Conservation (phyloP, 2,329 filamentous ascomycete species). For the Colletotrichum lupini region DNA sequence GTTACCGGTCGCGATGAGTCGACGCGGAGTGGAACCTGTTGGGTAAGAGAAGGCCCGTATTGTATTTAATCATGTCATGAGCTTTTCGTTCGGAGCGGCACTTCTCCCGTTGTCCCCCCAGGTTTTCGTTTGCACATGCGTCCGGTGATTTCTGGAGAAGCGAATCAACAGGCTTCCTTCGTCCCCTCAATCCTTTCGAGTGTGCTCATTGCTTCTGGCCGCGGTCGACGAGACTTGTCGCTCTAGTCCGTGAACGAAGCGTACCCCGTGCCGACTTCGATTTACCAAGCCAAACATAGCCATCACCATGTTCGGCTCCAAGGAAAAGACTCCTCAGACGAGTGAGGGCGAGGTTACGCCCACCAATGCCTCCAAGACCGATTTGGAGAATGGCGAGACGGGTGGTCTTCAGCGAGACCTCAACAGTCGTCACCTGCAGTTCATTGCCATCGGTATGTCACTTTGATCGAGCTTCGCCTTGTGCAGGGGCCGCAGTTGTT, state of each 20-base stretch:
- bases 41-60: slow-evolving; percentile 24
- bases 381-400: slow-evolving; percentile 50
- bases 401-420: slow-evolving; percentile 51
- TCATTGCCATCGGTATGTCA: slow-evolving; percentile 57
- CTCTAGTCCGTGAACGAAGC: slow-evolving; percentile 14
- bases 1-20: slow-evolving; percentile 32
- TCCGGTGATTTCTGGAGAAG: slow-evolving; percentile 29
- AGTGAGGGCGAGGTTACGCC: slow-evolving; percentile 32
- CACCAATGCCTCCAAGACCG: slow-evolving; percentile 39
- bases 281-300: not conserved
- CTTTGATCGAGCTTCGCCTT: not conserved
- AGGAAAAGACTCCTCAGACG: slow-evolving; percentile 29
- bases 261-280: not conserved
- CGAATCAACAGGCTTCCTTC: slow-evolving; percentile 21
- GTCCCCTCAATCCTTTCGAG: slow-evolving; percentile 10
- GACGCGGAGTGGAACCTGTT: slow-evolving; percentile 31
- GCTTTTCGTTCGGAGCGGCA: slow-evolving; percentile 13
- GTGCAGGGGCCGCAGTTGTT: not conserved
- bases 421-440: slow-evolving; percentile 56
- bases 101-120: slow-evolving; percentile 12
- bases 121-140: slow-evolving; percentile 27
- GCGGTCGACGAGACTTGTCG: slow-evolving; percentile 15
- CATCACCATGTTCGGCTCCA: slow-evolving; percentile 31
- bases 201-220: slow-evolving; percentile 9
- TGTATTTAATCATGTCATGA: slow-evolving; percentile 32